These are phyloP conservation scores for Entomortierella parvispora DNA, from an alignment of 192 early-diverging fungal genomes.

Conservation along the genomic window DNA sequence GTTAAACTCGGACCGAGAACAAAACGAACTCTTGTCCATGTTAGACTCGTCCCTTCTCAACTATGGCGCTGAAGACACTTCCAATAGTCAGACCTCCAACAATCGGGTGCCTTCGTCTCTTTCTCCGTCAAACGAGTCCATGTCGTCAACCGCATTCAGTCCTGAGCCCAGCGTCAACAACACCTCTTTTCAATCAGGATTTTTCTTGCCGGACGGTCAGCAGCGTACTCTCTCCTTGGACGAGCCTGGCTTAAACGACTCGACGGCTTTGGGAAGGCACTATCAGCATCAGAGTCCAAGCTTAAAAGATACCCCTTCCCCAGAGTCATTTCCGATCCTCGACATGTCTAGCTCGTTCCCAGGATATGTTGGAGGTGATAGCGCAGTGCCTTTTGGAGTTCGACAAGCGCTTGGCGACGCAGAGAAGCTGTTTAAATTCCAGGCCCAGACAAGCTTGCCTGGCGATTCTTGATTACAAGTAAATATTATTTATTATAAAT, in stretches of 20 bases:
- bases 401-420: slow-evolving; percentile 23
- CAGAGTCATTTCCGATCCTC: slow-evolving; percentile 22
- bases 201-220: slow-evolving; percentile 1
- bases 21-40: slow-evolving; percentile 40
- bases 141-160: slow-evolving; percentile 19
- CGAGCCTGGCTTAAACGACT: slow-evolving; percentile 17
- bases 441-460: slow-evolving; percentile 17
- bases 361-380: slow-evolving; percentile 18
- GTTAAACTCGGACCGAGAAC: slow-evolving; percentile 43
- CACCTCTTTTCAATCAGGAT: not conserved
- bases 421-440: slow-evolving; percentile 32
- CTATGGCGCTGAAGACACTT: slow-evolving; percentile 7
- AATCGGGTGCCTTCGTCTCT: slow-evolving; percentile 7
- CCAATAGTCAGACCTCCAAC: no score
- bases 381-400: slow-evolving; percentile 21
- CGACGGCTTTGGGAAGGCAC: slow-evolving; percentile 9
- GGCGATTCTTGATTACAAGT: not conserved
- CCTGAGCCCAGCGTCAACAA: slow-evolving; percentile 2
- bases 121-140: slow-evolving; percentile 13
- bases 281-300: not conserved
- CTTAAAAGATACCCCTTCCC: slow-evolving; percentile 26
- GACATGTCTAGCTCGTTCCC: slow-evolving; percentile 40
- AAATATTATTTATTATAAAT: not conserved
- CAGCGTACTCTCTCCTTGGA: slow-evolving; percentile 14
- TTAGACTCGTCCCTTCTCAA: slow-evolving; percentile 29